A percentile compares a stretch with the other conserved stretches of the same genome.
These are phyloP conservation scores for Bondarzewia mesenterica DNA, from an alignment of 1,284 basidiomycete species.

Conservation along the genomic window DNA sequence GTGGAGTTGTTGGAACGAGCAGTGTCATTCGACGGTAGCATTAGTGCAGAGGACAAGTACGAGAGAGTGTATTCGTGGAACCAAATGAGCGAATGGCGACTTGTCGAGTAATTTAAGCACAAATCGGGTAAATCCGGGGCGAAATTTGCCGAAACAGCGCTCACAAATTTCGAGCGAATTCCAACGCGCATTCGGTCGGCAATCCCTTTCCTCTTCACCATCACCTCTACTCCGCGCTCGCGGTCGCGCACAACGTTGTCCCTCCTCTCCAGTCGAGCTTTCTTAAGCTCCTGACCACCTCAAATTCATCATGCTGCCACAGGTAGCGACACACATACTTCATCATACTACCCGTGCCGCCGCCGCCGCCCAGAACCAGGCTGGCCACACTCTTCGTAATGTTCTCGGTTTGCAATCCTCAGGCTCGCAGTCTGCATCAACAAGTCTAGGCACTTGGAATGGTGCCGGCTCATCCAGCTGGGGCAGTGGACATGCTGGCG, in stretches of 20 bases:
- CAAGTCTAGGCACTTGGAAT: constrained; percentile 31
- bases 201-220: neutral
- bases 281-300: constrained; percentile 3
- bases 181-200: neutral
- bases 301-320: constrained; percentile 55
- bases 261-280: neutral
- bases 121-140: constrained; percentile 1
- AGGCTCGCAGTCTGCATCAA: constrained; percentile 25
- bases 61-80: constrained; percentile 18
- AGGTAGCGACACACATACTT: constrained; percentile 67
- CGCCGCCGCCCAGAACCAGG: constrained; percentile 63
- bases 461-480: constrained; percentile 48
- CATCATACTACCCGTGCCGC: constrained; percentile 69
- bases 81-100: constrained; percentile 7
- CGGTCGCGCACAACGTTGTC: neutral
- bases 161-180: neutral
- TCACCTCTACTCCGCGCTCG: neutral
- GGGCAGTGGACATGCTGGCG: constrained; percentile 41
- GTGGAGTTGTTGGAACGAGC: constrained; percentile 22
- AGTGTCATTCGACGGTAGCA: constrained; percentile 17
- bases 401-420: constrained; percentile 59
- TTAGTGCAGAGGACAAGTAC: constrained; percentile 13
- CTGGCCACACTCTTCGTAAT: constrained; percentile 58
- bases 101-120: neutral
- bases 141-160: neutral